Evolutionary conservation across 2,329 filamentous ascomycete species (phyloP).

Genomic region (Talaromyces albobiverticillius): DNA sequence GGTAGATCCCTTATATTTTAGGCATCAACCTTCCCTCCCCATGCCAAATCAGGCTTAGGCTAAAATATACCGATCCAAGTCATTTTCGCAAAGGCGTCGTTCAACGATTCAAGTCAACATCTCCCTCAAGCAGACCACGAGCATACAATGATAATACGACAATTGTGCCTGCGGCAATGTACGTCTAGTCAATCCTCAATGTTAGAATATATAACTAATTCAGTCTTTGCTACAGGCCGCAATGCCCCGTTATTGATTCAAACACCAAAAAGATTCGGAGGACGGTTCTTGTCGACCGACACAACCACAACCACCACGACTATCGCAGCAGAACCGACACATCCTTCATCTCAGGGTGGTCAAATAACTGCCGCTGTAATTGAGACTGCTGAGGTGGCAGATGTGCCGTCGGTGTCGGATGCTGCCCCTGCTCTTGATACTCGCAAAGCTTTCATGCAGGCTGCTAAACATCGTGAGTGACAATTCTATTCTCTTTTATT

Average conservation of each 20-base stretch:
- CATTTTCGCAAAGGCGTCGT: too few relatives aligned
- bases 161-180: constrained; percentile 40
- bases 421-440: not conserved
- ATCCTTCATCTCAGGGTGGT: not conserved
- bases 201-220: constrained; percentile 10
- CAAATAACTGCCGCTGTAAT: not conserved
- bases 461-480: constrained; percentile 25
- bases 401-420: constrained; percentile 9
- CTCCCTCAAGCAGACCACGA: not conserved
- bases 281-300: constrained; percentile 35
- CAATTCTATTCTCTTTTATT: too few relatives aligned
- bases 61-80: too few relatives aligned
- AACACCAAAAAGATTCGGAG: constrained; percentile 26
- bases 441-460: constrained; percentile 17
- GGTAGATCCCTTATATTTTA: too few relatives aligned
- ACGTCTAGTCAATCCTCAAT: constrained; percentile 19
- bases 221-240: constrained; percentile 29
- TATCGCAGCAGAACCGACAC: not conserved
- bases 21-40: too few relatives aligned
- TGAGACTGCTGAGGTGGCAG: constrained; percentile 13
- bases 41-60: too few relatives aligned
- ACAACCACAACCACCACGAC: constrained; percentile 20
- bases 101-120: not conserved
- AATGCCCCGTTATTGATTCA: constrained; percentile 33
- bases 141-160: constrained; percentile 41